Evolutionary conservation across 148 eudicot genomes (phyloP).

Genomic region (Vaccinium darrowii): DNA sequence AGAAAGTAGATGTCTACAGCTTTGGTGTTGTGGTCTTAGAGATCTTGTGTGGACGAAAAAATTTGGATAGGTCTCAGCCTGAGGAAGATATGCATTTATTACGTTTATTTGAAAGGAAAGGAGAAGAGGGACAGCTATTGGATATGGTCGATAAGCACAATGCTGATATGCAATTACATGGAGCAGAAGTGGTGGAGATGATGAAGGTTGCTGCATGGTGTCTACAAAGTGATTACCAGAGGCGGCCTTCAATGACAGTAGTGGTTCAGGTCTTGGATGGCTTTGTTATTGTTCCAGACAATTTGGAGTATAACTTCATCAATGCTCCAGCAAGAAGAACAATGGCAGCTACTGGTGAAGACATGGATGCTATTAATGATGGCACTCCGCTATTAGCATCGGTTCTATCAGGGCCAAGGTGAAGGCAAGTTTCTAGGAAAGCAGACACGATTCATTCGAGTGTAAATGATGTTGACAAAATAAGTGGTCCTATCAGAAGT

Average conservation of each 20-base stretch:
- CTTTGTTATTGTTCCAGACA: neutral
- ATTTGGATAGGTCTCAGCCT: too few species aligned
- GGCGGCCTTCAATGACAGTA: neutral
- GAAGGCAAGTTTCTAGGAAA: neutral
- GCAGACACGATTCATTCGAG: neutral
- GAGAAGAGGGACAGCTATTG: constrained; percentile 1
- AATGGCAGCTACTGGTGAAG: neutral
- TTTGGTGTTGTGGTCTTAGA: too few species aligned
- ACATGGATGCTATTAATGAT: neutral
- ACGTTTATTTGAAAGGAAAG: constrained; percentile 5
- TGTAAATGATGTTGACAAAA: neutral
- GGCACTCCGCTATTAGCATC: too few species aligned
- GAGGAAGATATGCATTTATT: neutral
- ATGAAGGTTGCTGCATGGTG: too few species aligned
- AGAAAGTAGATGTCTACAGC: too few species aligned
- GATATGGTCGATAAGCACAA: neutral
- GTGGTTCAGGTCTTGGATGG: constrained; percentile 9
- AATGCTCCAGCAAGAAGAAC: neutral
- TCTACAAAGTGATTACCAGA: too few species aligned
- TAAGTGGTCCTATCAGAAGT: neutral
- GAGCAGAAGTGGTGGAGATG: too few species aligned
- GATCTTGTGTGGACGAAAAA: too few species aligned
- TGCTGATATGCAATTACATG: neutral
- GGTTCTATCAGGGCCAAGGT: neutral
- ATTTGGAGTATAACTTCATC: neutral